Evolutionary conservation across 2,329 filamentous ascomycete species (phyloP), one percentile per base, ranked within the genome.

Genomic region (Mycocentrospora acerina): DNA sequence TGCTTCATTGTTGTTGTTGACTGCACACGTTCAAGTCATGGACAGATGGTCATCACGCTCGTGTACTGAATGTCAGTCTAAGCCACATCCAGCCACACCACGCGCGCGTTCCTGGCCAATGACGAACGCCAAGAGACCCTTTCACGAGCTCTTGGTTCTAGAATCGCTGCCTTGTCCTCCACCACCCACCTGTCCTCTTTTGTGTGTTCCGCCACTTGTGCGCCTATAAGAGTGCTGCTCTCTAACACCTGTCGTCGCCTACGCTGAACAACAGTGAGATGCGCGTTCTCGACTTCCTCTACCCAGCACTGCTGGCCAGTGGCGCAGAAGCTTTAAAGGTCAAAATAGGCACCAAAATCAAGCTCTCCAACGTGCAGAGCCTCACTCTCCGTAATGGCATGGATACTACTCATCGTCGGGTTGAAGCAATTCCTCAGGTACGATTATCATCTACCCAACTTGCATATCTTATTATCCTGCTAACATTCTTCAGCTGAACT

Each of bases 381-480:
- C 79, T 97, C 27, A 96, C 90, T 6, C 79, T 96, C 10, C 84
- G 82, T 43, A 76, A 78, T 50, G 76, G 77, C 62, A 75, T 78
- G 34, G 72, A 79, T 57, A 96, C 91, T 1, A 80, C 82, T 25
- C 79, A 87, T 60, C 86, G 90, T 18, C 88, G 91, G 47, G 80
- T 90, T 25, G 61, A 82, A 15, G 73, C 91, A 16, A 79, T 91
- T 31, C 89, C 89, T 0, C 72, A 76, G 56, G 63, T 67, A 59
- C 7, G 45, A 27, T 11, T 11, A 6, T 13, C 19, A 22, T 24
- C 12, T 35, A 12, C 9, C 24, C 16, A 16, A 9, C 24, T 13
- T 22, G n/a, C n/a, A n/a, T n/a, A n/a, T n/a, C n/a, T n/a, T n/a
- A n/a, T 10, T 13, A 18, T 19, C 17, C 37, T 35, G 37, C 48